Evolutionary conservation across 805 yeast species (phyloP).

Genomic region (Pichia ethanolica): DNA sequence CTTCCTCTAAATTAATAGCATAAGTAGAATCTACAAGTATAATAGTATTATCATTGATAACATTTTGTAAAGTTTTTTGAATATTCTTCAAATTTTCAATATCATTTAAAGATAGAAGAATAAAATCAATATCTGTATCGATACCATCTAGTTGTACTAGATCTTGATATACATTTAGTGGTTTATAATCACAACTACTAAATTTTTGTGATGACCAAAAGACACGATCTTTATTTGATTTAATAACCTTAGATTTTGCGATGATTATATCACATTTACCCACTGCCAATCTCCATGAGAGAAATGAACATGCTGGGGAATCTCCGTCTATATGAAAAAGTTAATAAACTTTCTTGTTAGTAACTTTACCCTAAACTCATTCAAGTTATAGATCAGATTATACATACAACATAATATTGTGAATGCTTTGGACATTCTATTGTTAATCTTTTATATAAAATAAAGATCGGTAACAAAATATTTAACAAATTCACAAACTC

Average conservation of each 20-base stretch:
- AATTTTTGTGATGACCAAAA: conserved; percentile 11
- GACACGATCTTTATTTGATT: background rate
- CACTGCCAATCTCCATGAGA: conserved; percentile 24
- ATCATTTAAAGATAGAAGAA: conserved; percentile 16
- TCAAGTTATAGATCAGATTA: too few species aligned
- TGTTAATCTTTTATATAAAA: too few species aligned
- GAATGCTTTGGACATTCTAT: conserved; percentile 2
- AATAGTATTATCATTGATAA: conserved; percentile 16
- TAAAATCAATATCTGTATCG: conserved; percentile 13
- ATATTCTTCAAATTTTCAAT: conserved; percentile 6
- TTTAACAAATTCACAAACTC: too few species aligned
- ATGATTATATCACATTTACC: conserved; percentile 13
- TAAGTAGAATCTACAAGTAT: conserved; percentile 22
- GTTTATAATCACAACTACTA: conserved; percentile 1
- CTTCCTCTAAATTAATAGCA: conserved; percentile 18
- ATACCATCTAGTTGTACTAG: background rate
- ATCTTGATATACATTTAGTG: background rate
- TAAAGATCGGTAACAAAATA: too few species aligned
- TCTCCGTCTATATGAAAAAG: conserved; percentile 22
- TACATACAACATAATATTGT: conserved; percentile 11
- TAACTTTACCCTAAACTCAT: background rate
- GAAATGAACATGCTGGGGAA: conserved; percentile 22
- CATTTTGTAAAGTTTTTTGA: conserved; percentile 3
- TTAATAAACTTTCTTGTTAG: background rate
- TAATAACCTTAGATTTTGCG: conserved; percentile 8